Conservation (phyloP, 192 early-diverging fungal genomes). For the Mortierella antarctica region DNA sequence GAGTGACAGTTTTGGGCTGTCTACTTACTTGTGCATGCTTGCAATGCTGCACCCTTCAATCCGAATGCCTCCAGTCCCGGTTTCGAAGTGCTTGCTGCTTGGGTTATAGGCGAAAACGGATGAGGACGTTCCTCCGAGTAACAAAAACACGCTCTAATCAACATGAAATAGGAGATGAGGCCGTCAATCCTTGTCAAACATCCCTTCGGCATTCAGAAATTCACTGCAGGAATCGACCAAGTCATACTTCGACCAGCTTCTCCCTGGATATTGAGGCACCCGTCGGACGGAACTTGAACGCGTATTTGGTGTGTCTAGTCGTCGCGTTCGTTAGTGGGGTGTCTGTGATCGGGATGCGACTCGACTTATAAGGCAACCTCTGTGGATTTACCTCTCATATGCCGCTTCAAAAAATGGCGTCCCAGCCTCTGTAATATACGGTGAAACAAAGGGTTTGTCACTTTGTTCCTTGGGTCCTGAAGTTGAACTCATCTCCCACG, state of each 20-base stretch:
- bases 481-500: slow-evolving; percentile 27
- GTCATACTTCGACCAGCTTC: slow-evolving; percentile 12
- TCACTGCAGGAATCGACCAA: not conserved
- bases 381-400: slow-evolving; percentile 24
- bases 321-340: not conserved
- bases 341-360: not conserved
- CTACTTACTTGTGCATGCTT: slow-evolving; percentile 20
- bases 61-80: slow-evolving; percentile 8
- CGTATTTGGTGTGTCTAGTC: slow-evolving; percentile 20
- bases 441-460: slow-evolving; percentile 9
- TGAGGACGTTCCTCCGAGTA: slow-evolving; percentile 29
- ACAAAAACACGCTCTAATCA: slow-evolving; percentile 18
- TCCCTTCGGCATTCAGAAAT: no score
- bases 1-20: not conserved
- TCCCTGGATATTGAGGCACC: slow-evolving; percentile 3
- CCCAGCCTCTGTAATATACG: slow-evolving; percentile 30
- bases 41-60: slow-evolving; percentile 40
- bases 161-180: not conserved
- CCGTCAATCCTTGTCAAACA: no score
- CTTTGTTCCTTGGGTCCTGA: slow-evolving; percentile 3
- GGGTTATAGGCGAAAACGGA: slow-evolving; percentile 24
- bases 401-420: slow-evolving; percentile 16
- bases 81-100: slow-evolving; percentile 12
- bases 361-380: no score
- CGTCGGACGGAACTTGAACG: slow-evolving; percentile 24